These are phyloP conservation scores for Epichloe sibirici DNA, from an alignment of 2,329 filamentous ascomycete genomes.

Conservation along the genomic window DNA sequence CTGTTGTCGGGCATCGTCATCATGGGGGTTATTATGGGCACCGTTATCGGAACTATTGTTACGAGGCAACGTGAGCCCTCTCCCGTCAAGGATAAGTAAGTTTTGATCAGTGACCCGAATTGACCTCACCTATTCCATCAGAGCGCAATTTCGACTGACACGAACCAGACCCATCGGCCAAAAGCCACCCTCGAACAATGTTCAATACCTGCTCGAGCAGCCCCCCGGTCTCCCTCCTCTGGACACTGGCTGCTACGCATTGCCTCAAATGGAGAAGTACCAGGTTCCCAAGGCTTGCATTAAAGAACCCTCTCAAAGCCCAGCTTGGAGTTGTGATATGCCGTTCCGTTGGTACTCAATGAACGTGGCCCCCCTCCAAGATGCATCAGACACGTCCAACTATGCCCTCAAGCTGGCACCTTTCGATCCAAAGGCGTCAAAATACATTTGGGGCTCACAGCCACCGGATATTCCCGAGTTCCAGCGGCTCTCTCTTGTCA, in stretches of 20 bases:
- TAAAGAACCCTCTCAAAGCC: slow-evolving; percentile 37
- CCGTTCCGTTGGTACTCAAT: slow-evolving; percentile 32
- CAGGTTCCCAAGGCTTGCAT: slow-evolving; percentile 44
- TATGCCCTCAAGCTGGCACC: slow-evolving; percentile 30
- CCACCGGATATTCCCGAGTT: slow-evolving; percentile 32
- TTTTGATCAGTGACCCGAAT: not conserved
- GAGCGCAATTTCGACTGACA: not conserved
- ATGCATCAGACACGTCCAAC: slow-evolving; percentile 17
- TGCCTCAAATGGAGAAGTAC: slow-evolving; percentile 42
- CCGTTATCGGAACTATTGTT: slow-evolving; percentile 28
- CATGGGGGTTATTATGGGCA: slow-evolving; percentile 42
- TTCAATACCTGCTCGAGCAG: slow-evolving; percentile 35
- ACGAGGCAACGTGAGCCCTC: slow-evolving; percentile 6
- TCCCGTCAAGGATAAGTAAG: slow-evolving; percentile 14
- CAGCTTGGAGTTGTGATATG: slow-evolving; percentile 53
- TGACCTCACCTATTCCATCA: no score
- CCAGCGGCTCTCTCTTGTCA: slow-evolving; percentile 33
- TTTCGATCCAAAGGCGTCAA: slow-evolving; percentile 24
- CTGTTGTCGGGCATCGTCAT: slow-evolving; percentile 35
- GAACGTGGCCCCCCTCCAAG: slow-evolving; percentile 22
- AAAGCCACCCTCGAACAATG: slow-evolving; percentile 30
- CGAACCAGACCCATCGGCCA: slow-evolving; percentile 11
- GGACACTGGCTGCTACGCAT: slow-evolving; percentile 39
- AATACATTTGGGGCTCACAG: slow-evolving; percentile 42
- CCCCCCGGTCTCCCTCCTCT: slow-evolving; percentile 41